These are phyloP conservation scores for Verticillium klebahnii DNA, from an alignment of 2,329 filamentous ascomycete species.

Conservation along the genomic window DNA sequence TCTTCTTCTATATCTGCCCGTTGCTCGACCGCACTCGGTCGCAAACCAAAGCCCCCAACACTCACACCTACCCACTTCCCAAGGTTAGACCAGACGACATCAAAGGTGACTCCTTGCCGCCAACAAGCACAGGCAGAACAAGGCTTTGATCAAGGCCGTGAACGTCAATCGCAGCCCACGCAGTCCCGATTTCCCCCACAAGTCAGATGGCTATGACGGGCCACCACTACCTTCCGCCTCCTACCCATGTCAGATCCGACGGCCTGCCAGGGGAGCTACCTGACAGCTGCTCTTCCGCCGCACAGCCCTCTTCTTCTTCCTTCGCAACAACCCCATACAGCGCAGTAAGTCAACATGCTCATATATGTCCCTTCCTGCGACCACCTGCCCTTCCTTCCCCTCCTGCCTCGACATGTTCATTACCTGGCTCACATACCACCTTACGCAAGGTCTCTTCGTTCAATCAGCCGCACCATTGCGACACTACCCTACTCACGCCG, in stretches of 20 bases:
- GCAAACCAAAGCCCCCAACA: background rate
- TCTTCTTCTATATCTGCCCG: background rate
- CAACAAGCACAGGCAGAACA: background rate
- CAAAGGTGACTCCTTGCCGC: background rate
- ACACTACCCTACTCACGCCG: slow-evolving; percentile 44
- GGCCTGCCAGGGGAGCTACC: slow-evolving; percentile 7
- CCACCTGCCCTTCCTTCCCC: background rate
- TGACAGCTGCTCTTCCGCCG: slow-evolving; percentile 6
- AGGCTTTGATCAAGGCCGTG: background rate
- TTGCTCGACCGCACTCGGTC: background rate
- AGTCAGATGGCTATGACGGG: slow-evolving; percentile 7
- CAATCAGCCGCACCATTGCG: slow-evolving; percentile 26
- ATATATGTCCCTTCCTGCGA: background rate
- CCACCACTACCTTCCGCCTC: slow-evolving; percentile 8
- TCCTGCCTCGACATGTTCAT: background rate
- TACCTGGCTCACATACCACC: background rate
- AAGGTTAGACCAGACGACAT: background rate
- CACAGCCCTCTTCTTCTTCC: slow-evolving; percentile 4
- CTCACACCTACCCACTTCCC: background rate
- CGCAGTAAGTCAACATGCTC: slow-evolving; percentile 20
- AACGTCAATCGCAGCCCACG: background rate
- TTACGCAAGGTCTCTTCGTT: slow-evolving; percentile 24
- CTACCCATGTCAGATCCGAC: slow-evolving; percentile 4
- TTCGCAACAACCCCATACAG: slow-evolving; percentile 18
- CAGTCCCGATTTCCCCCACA: background rate